phyloP scores from a whole-genome alignment of 169 alveolate genomes.

The Plasmodium ovale region DNA sequence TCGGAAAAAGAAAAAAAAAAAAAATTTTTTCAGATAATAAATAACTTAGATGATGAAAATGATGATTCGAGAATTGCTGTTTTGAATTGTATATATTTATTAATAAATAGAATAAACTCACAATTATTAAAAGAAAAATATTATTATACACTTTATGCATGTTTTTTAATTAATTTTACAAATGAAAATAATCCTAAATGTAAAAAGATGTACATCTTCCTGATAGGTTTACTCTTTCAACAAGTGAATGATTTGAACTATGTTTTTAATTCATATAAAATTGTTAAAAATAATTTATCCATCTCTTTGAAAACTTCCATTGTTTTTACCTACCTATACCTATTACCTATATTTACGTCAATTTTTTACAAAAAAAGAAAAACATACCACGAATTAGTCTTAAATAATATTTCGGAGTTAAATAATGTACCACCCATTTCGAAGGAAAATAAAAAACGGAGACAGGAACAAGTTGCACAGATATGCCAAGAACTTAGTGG shows the following conservation, averaged over 20 bases:
- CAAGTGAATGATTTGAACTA: slow-evolving; percentile 71
- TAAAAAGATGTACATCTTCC: slow-evolving; percentile 60
- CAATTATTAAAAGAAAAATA: slow-evolving; percentile 65
- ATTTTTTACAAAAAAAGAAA: slow-evolving; percentile 37
- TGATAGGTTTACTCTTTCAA: slow-evolving; percentile 46
- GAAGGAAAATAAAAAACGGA: slow-evolving; percentile 15
- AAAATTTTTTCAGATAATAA: slow-evolving; percentile 39
- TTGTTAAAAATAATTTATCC: slow-evolving; percentile 22
- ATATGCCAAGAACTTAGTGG: background rate
- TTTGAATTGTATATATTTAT: slow-evolving; percentile 46
- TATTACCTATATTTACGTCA: slow-evolving; percentile 58
- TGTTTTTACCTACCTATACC: slow-evolving; percentile 33
- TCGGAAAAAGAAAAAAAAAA: slow-evolving; percentile 65
- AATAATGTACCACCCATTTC: background rate
- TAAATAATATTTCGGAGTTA: background rate
- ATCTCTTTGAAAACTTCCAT: slow-evolving; percentile 12
- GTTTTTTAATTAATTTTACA: slow-evolving; percentile 52
- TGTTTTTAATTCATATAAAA: slow-evolving; percentile 63
- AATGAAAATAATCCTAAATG: slow-evolving; percentile 70
- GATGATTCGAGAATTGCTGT: slow-evolving; percentile 66
- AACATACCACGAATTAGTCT: background rate
- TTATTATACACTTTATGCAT: slow-evolving; percentile 31
- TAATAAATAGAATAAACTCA: slow-evolving; percentile 47
- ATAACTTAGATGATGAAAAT: slow-evolving; percentile 53
- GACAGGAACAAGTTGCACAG: slow-evolving; percentile 10